These are phyloP conservation scores for Pisolithus orientalis DNA, from an alignment of 768 basidiomycete species.

Conservation along the genomic window DNA sequence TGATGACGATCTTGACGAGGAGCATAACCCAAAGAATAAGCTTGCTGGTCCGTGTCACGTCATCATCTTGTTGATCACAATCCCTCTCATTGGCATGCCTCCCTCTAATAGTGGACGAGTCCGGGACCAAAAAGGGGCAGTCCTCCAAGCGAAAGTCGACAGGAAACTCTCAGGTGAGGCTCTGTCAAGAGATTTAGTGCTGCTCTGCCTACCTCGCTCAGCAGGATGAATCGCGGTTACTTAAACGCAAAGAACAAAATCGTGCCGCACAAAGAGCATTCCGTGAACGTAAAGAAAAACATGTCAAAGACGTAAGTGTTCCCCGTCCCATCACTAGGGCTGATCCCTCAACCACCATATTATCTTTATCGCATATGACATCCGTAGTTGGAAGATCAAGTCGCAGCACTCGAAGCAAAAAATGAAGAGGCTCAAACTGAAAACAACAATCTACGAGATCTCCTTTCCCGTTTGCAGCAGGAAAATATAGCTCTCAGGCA, in stretches of 20 bases:
- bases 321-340: not conserved
- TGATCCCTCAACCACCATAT: not conserved
- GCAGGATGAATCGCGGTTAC: constrained; percentile 65
- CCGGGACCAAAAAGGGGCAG: constrained; percentile 20
- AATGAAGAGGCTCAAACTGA: constrained; percentile 67
- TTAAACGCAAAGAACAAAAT: constrained; percentile 96
- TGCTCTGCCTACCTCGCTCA: constrained; percentile 3
- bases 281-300: constrained; percentile 94
- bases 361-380: not conserved
- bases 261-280: constrained; percentile 96
- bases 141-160: constrained; percentile 35
- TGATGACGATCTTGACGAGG: constrained; percentile 54
- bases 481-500: constrained; percentile 84
- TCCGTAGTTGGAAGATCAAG: constrained; percentile 80
- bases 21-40: constrained; percentile 60
- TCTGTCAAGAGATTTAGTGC: not conserved
- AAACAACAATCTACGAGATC: constrained; percentile 85
- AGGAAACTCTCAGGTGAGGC: constrained; percentile 30
- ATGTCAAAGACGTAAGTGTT: constrained; percentile 85
- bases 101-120: constrained; percentile 18
- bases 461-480: constrained; percentile 75
- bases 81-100: not conserved
- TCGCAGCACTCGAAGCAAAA: constrained; percentile 80
- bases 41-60: constrained; percentile 46
- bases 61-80: not conserved